A percentile compares a stretch with the other conserved stretches of the same genome.
These are phyloP conservation scores for Penicillium coprophilum DNA, from an alignment of 495 filamentous ascomycete genomes.

Conservation along the genomic window DNA sequence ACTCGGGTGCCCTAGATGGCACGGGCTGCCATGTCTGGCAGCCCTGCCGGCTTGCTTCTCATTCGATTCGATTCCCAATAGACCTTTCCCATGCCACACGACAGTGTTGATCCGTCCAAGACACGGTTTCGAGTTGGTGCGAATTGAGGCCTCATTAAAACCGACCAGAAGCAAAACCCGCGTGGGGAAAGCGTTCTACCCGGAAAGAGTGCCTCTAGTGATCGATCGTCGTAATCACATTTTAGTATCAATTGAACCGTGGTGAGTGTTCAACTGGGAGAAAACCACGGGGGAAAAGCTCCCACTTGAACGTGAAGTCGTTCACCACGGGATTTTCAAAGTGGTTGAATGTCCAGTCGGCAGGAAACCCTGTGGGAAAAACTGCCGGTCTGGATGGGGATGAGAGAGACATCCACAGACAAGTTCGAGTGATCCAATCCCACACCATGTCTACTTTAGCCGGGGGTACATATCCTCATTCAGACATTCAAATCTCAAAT, in stretches of 20 bases:
- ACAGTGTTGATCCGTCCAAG: not conserved
- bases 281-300: not conserved
- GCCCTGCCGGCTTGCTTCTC: not conserved
- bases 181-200: not conserved
- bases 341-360: not conserved
- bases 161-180: not conserved
- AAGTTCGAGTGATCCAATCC: not conserved
- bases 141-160: slow-evolving; percentile 3
- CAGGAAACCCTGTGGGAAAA: slow-evolving; percentile 5
- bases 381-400: not conserved
- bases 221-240: not conserved
- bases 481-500: not conserved
- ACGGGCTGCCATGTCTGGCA: not conserved
- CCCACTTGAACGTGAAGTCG: not conserved
- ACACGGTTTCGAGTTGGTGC: not conserved
- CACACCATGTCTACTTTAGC: not conserved
- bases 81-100: not conserved
- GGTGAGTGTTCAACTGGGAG: not conserved
- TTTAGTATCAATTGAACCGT: not conserved
- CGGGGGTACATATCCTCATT: not conserved
- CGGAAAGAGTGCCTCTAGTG: slow-evolving; percentile 7
- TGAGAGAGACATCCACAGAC: slow-evolving; percentile 5
- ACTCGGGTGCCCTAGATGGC: not conserved
- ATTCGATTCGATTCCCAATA: not conserved
- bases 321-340: not conserved